Evolutionary conservation across 352 stramenopile species (phyloP).

Genomic region (Aphanomyces stellatus): DNA sequence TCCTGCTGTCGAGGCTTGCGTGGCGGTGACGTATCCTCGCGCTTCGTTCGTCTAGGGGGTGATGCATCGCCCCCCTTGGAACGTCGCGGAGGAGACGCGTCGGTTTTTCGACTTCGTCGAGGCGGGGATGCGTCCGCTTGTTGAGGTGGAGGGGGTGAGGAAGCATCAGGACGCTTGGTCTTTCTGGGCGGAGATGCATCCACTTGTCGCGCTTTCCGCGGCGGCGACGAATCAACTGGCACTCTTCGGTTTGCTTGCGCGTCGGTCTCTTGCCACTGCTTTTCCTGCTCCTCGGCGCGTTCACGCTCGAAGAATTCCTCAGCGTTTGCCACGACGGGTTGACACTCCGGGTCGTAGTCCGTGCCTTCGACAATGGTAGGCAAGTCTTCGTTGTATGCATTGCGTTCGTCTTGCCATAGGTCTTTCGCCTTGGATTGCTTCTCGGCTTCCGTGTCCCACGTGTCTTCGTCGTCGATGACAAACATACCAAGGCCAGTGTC

Average conservation of each 20-base stretch:
- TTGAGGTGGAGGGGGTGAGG: background rate
- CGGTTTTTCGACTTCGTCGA: conserved; percentile 1
- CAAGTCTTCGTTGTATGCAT: conserved; percentile 30
- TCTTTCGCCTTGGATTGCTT: conserved; percentile 41
- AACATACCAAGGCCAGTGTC: conserved; percentile 22
- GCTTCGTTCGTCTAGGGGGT: conserved; percentile 21
- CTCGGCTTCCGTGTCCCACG: conserved; percentile 38
- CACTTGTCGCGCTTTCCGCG: conserved; percentile 12
- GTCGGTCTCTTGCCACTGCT: conserved; percentile 17
- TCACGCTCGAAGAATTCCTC: conserved; percentile 53
- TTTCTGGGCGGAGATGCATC: conserved; percentile 50
- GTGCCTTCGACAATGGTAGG: conserved; percentile 39
- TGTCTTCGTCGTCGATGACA: conserved; percentile 53
- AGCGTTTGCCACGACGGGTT: conserved; percentile 64
- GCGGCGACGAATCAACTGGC: background rate
- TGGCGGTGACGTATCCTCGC: background rate
- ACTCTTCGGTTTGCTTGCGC: too few relatives aligned
- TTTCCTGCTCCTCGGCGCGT: conserved; percentile 24
- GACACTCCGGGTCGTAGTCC: conserved; percentile 44
- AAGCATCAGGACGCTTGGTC: background rate
- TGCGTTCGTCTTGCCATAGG: conserved; percentile 49
- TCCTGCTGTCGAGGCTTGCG: conserved; percentile 22
- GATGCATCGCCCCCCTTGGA: conserved; percentile 22
- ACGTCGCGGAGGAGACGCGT: background rate
- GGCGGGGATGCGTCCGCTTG: background rate